Percentiles rank a stretch among this genome's conserved stretches.
Conservation (phyloP, 345 rosid genomes). For the Gossypium herbaceum region DNA sequence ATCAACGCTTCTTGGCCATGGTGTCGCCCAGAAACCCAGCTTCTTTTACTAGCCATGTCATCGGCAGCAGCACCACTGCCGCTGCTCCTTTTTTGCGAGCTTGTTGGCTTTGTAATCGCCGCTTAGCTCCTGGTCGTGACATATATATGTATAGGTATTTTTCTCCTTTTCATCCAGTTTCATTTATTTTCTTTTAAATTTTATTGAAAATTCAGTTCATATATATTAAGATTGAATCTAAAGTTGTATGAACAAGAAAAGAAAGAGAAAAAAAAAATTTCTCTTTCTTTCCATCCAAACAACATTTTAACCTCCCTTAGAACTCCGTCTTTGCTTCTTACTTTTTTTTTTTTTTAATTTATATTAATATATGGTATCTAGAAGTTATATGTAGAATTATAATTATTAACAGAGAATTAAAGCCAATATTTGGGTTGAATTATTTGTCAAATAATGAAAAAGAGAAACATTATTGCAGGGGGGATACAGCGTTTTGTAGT, state of each 20-base stretch:
- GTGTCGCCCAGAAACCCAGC: conserved; percentile 43
- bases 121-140: conserved; percentile 60
- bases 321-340: not conserved
- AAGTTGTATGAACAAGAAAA: too few species aligned
- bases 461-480: conserved; percentile 33
- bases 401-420: too few species aligned
- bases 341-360: not conserved
- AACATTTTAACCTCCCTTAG: not conserved
- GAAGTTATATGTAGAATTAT: too few species aligned
- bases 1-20: conserved; percentile 41
- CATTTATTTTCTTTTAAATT: not conserved
- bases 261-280: too few species aligned
- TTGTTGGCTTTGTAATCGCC: conserved; percentile 73
- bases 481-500: conserved; percentile 85
- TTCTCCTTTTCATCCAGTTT: not conserved
- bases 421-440: not conserved
- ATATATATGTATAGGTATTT: conserved; percentile 80
- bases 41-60: not conserved
- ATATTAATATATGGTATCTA: too few species aligned
- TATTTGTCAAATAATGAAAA: not conserved
- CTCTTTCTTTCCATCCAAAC: too few species aligned
- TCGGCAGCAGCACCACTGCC: conserved; percentile 13
- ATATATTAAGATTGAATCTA: not conserved
- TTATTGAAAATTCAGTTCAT: not conserved
- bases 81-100: conserved; percentile 47